These are phyloP conservation scores for Leucocoprinus gongylophorus DNA, from an alignment of 1,284 basidiomycete species.

Conservation along the genomic window DNA sequence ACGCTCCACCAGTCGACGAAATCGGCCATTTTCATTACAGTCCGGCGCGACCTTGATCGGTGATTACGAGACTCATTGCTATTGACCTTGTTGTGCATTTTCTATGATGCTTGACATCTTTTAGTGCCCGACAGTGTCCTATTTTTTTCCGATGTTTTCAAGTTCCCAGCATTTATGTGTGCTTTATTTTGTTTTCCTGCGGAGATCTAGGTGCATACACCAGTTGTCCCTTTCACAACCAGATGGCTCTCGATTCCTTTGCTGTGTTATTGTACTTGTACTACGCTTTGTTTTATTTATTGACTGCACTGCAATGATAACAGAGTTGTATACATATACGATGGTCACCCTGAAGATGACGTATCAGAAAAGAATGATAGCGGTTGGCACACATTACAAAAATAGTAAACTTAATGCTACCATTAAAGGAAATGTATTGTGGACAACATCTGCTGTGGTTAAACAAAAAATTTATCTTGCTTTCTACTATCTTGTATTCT, in stretches of 20 bases:
- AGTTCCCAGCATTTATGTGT: background rate
- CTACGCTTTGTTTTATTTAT: constrained; percentile 7
- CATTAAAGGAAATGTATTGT: no score
- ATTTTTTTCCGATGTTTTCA: background rate
- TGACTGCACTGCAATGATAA: background rate
- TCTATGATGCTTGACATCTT: background rate
- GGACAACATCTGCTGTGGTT: no score
- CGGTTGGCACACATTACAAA: no score
- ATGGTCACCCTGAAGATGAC: no score
- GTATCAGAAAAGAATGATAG: no score
- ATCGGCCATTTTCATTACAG: constrained; percentile 8
- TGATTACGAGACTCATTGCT: constrained; percentile 5
- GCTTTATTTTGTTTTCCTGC: background rate
- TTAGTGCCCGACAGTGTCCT: background rate
- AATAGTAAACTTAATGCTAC: no score
- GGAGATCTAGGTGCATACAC: background rate
- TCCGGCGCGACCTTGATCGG: constrained; percentile 10
- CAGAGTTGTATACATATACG: no score
- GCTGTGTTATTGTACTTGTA: background rate
- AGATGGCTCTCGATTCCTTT: background rate
- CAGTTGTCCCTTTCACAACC: background rate
- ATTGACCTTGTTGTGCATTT: background rate
- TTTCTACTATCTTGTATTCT: no score
- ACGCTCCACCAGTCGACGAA: background rate
- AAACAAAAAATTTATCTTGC: no score